These are phyloP conservation scores for Deinandra increscens DNA, from an alignment of 129 eudicot species.

Conservation along the genomic window DNA sequence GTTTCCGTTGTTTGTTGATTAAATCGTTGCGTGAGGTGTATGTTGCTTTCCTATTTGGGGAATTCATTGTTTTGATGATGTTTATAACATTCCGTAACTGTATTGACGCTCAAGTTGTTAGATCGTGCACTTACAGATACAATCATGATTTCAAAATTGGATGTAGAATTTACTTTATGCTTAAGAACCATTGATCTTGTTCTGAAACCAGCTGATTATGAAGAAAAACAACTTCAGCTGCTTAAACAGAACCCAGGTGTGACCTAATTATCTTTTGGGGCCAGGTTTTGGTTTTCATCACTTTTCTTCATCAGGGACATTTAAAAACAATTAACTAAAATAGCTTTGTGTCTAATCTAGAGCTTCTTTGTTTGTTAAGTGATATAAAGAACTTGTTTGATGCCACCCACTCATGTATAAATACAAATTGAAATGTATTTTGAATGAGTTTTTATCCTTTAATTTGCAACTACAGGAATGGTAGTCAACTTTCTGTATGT, in stretches of 20 bases:
- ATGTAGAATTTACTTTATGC: neutral
- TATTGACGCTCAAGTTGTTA: too few relatives aligned
- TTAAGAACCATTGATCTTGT: neutral
- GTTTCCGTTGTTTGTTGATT: conserved; percentile 4
- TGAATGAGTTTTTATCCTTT: neutral
- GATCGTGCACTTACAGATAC: neutral
- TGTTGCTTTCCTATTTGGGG: neutral
- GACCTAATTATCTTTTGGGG: neutral
- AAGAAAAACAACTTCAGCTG: neutral
- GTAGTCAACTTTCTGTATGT: neutral
- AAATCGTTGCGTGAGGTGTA: neutral
- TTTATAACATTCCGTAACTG: neutral
- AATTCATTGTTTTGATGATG: conserved; percentile 5
- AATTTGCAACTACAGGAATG: neutral
- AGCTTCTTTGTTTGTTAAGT: neutral
- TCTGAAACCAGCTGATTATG: neutral
- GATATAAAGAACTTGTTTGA: conserved; percentile 3
- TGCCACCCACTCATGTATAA: neutral
- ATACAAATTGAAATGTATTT: neutral
- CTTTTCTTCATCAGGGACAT: neutral
- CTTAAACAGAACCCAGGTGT: neutral
- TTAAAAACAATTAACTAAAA: neutral
- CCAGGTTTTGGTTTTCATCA: neutral
- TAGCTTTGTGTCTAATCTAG: neutral
- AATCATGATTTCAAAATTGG: neutral